These are phyloP conservation scores for Polyplosphaeria fusca DNA, from an alignment of 495 filamentous ascomycete species.

Conservation along the genomic window DNA sequence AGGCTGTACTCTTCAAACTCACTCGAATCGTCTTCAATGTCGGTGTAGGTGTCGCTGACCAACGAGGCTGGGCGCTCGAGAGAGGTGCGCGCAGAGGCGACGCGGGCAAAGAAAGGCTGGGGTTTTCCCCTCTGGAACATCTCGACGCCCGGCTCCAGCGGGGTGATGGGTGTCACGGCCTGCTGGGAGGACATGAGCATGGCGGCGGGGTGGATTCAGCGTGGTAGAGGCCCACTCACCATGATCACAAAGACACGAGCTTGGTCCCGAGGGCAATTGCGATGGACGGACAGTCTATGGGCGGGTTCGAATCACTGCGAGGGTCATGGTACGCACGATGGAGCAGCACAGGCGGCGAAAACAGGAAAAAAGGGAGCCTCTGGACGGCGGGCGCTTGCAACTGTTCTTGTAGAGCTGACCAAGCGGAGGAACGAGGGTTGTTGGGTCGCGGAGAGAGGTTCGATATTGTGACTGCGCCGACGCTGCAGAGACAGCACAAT, in stretches of 20 bases:
- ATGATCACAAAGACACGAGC: conserved; percentile 24
- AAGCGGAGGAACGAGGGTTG: conserved; percentile 1
- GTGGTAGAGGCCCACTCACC: conserved; percentile 21
- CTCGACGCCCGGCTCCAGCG: conserved; percentile 48
- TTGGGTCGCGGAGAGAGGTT: conserved; percentile 5
- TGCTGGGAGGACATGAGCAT: conserved; percentile 27
- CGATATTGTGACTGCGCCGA: conserved; percentile 22
- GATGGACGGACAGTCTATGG: conserved; percentile 11
- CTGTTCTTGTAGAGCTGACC: conserved; percentile 39
- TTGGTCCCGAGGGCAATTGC: conserved; percentile 1
- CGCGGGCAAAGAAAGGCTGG: conserved; percentile 34
- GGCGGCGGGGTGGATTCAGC: conserved; percentile 2
- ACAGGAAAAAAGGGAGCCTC: conserved; percentile 24
- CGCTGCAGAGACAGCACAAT: conserved; percentile 30
- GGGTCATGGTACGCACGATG: conserved; percentile 28
- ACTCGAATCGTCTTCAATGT: conserved; percentile 62
- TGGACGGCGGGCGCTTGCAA: conserved; percentile 37
- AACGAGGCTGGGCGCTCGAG: conserved; percentile 54
- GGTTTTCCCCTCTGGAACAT: conserved; percentile 44
- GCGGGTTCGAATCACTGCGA: conserved; percentile 2
- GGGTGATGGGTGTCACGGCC: conserved; percentile 41
- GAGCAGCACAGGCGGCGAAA: conserved; percentile 24
- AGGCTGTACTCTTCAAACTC: conserved; percentile 62
- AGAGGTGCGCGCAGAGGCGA: conserved; percentile 23
- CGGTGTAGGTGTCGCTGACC: conserved; percentile 71